Evolutionary conservation across 1,139 yeast genomes (phyloP), one percentile per base, ranked within the genome.

Genomic region (Saccharomycopsis crataegensis): DNA sequence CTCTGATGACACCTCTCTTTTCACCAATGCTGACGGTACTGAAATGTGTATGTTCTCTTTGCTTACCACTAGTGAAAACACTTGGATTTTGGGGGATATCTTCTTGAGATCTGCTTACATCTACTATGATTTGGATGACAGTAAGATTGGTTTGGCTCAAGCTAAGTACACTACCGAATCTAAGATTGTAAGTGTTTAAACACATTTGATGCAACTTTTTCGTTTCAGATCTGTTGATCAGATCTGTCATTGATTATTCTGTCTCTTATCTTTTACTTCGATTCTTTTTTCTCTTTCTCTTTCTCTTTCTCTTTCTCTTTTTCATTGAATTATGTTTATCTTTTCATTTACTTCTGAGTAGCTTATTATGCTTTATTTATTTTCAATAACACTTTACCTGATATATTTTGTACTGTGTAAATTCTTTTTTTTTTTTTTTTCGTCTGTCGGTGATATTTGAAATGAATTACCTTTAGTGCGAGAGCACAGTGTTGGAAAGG

Each of bases 51-150:
- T 65, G 3, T 57, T 74, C 28, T 69, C 71, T 7, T 55, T 74
- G 9, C 58, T 66, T 34, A 59, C 63, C 22, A 60, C 67, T 33
- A 63, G 65, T 37, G 66, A 62, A 46, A 44, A 43, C 16, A 12
- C 48, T 43, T 41, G 44, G 51, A 65, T 67, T 1, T 60, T 79
- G 37, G 86, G 86, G 9, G 84, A 79, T 62, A 75, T 78, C 48
- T 73, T 81, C 59, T 68, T 82, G 58, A 69, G 82, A 56, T 69
- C 70, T 59, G 78, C 78, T 17, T 82, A 81, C 61, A 70, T 77
- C 51, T 83, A 80, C 33, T 81, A 73, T 57, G 82, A 82, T 63
- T 70, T 79, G 58, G 84, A 79, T 7, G 75, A 71, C 57, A 62
- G 64, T 46, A 72, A 75, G 59, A 69, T 79, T 22, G 76, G 77